phyloP scores from a whole-genome alignment of 2,329 filamentous ascomycete genomes.

The Pseudogymnoascus sp. region DNA sequence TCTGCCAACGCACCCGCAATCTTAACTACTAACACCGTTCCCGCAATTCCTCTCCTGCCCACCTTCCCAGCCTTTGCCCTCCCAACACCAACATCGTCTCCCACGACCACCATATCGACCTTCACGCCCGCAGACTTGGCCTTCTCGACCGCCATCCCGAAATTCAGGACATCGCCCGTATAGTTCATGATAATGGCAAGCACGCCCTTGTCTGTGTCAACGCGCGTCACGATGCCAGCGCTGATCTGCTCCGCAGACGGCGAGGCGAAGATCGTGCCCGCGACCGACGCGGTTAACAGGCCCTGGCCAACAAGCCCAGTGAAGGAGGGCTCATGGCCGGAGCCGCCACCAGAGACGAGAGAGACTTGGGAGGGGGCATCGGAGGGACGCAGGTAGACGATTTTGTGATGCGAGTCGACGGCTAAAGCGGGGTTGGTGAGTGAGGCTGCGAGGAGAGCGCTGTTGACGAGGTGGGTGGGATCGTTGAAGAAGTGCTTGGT shows the following conservation, averaged over 20 bases:
- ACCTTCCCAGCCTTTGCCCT: conserved; percentile 79
- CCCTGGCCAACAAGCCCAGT: conserved; percentile 76
- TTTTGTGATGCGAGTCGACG: conserved; percentile 71
- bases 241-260: conserved; percentile 77
- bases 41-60: conserved; percentile 80
- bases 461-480: conserved; percentile 66
- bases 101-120: conserved; percentile 85
- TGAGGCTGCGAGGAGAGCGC: conserved; percentile 68
- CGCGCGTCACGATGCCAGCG: conserved; percentile 61
- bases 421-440: conserved; percentile 77
- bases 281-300: conserved; percentile 70
- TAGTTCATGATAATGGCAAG: conserved; percentile 95
- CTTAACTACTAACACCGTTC: conserved; percentile 87
- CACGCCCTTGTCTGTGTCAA: conserved; percentile 64
- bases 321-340: conserved; percentile 85
- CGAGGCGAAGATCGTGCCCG: conserved; percentile 79
- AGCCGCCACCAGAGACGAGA: conserved; percentile 79
- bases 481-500: conserved; percentile 86
- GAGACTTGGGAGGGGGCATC: conserved; percentile 56
- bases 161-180: conserved; percentile 82
- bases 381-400: conserved; percentile 63
- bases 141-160: conserved; percentile 89
- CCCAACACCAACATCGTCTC: conserved; percentile 86
- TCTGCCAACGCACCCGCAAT: conserved; percentile 77
- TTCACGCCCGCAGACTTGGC: conserved; percentile 68